phyloP scores from a whole-genome alignment of 2,329 filamentous ascomycete genomes.

The Alternaria sp. region DNA sequence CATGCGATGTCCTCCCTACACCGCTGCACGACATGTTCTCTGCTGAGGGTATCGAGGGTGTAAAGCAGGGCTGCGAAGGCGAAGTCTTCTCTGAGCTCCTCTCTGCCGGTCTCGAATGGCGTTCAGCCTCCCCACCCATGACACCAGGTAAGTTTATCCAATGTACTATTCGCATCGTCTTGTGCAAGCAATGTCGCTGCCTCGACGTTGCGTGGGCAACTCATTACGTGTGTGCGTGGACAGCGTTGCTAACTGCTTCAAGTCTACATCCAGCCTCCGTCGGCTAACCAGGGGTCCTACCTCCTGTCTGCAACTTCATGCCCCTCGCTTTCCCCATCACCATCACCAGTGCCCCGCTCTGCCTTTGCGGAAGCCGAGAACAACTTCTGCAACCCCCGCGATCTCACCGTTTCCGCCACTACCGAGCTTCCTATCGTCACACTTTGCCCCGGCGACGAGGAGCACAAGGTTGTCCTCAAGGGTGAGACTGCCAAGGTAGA shows the following conservation, averaged over 20 bases:
- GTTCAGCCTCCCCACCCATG: conserved; percentile 80
- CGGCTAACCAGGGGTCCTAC: conserved; percentile 70
- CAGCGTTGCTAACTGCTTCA: conserved; percentile 45
- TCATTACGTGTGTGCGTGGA: not conserved
- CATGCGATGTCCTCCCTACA: conserved; percentile 78
- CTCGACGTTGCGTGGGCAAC: not conserved
- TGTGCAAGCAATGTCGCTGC: not conserved
- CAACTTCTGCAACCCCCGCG: conserved; percentile 90
- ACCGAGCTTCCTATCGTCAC: conserved; percentile 70
- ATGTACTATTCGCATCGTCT: not conserved
- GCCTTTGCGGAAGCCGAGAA: conserved; percentile 73
- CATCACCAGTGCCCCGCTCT: conserved; percentile 76
- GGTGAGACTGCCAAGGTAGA: conserved; percentile 49
- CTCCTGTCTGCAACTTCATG: conserved; percentile 75
- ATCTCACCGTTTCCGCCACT: conserved; percentile 74
- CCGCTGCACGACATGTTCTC: conserved; percentile 79
- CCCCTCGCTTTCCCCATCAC: conserved; percentile 86
- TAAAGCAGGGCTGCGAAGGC: conserved; percentile 67
- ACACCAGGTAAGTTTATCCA: conserved; percentile 75
- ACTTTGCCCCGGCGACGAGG: conserved; percentile 68
- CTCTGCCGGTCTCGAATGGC: conserved; percentile 76
- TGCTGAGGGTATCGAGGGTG: conserved; percentile 47
- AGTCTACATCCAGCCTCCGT: conserved; percentile 71
- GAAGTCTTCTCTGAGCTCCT: conserved; percentile 76
- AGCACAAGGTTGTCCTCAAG: conserved; percentile 60